Conservation (phyloP, 208 protist genomes). For the Willaertia magna region DNA sequence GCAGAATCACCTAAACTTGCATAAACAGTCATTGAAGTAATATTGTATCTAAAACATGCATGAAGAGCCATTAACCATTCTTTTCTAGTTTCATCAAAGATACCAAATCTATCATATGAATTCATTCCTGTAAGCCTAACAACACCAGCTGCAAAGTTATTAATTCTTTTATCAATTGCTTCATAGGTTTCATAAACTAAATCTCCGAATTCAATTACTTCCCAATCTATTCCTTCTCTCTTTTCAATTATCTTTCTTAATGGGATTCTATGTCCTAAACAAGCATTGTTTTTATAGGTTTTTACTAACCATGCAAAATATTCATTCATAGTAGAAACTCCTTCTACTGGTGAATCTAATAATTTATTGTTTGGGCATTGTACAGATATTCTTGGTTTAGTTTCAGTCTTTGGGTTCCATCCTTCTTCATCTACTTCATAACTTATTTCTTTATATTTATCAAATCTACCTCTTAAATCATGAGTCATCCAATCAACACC, state of each 20-base stretch:
- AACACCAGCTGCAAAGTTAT: not conserved
- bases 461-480: not conserved
- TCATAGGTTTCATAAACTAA: not conserved
- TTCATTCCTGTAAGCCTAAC: not conserved
- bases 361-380: not conserved
- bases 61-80: not conserved
- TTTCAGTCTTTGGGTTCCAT: not conserved
- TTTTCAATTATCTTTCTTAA: not conserved
- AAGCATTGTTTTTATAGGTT: not conserved
- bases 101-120: not conserved
- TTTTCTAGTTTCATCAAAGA: not conserved
- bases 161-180: not conserved
- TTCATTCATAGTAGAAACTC: not conserved
- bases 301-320: not conserved
- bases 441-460: not conserved
- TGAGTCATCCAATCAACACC: not conserved
- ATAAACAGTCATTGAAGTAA: not conserved
- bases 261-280: not conserved
- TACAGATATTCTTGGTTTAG: not conserved
- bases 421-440: not conserved
- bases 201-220: not conserved
- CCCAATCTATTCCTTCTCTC: not conserved
- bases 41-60: not conserved
- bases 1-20: not conserved
- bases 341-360: not conserved